A percentile compares a stretch with the other conserved stretches of the same genome.
Conservation (phyloP, 164 flowering plant species). For the Cinnamomum micranthum region DNA sequence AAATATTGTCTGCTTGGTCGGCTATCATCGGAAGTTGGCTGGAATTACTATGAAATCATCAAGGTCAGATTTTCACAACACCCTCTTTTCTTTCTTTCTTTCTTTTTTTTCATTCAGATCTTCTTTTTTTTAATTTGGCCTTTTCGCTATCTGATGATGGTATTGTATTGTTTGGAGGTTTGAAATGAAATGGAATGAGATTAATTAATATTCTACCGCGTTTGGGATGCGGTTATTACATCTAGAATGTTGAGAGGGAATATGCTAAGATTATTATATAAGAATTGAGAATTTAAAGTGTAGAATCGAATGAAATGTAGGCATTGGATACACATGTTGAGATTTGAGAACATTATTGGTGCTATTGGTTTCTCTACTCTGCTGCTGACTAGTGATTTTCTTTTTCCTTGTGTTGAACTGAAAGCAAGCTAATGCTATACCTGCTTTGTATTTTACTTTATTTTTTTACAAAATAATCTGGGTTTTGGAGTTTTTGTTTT, state of each 20-base stretch:
- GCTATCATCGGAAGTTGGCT: conserved; percentile 80
- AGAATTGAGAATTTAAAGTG: too few species aligned
- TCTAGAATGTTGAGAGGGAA: too few species aligned
- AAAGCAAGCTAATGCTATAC: background rate
- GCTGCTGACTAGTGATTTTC: background rate
- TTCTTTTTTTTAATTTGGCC: too few species aligned
- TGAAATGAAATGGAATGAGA: background rate
- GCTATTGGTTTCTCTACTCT: background rate
- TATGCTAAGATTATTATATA: too few species aligned
- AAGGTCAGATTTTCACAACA: conserved; percentile 31
- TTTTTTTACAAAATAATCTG: too few species aligned
- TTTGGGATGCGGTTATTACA: too few species aligned
- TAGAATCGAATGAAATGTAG: background rate
- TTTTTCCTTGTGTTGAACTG: background rate
- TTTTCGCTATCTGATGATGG: background rate
- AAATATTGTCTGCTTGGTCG: conserved; percentile 80
- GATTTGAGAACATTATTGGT: background rate
- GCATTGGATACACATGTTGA: background rate
- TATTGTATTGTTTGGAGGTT: background rate
- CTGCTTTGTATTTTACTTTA: background rate
- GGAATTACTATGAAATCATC: conserved; percentile 86
- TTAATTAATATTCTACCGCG: too few species aligned
- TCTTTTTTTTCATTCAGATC: background rate
- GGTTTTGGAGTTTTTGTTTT: background rate
- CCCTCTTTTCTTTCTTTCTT: too few species aligned